Base-by-base conservation (phyloP, 2,329 filamentous ascomycete species). In the Cladorrhinum sp. region DNA sequence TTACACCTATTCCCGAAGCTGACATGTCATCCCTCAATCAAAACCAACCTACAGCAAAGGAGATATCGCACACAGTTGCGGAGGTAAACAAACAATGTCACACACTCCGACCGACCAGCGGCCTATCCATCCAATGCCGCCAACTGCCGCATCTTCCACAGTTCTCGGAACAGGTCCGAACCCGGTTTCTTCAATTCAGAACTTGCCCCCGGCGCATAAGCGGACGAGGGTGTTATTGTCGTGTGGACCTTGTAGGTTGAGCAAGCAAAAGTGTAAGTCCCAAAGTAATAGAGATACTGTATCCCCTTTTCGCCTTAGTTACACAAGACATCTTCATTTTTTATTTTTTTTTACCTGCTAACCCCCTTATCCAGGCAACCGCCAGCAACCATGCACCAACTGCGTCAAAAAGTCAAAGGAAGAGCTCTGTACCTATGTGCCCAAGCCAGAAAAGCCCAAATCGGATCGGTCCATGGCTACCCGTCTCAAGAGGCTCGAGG, bases 401-500 rank as follows among this genome's bases (percentile, higher is more conserved):
- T 85, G 82, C 66, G 65, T 76, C 38, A 82, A 80, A 64, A 83
- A 80, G 66, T 78, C 75, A 32, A 76, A 77, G 41, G 68, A 72
- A 1, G 77, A 78, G 1, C 68, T 72, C 16, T 85, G 82, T 67
- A 68, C 71, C 5, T 84, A 85, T 68, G 80, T 81, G 23, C 77
- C 80, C 16, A 76, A 75, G 63, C 76, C 77, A 2, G 72, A 73
- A 61, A 76, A 77, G 66, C 71, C 70, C 57, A 70, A 67, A 63
- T 77, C 76, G 8, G 70, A 75, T 18, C 79, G 77, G 70, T 78
- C 77, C 71, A 81, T 85, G 81, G 78, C 81, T 25, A 79, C 81
- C 9, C 74, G 82, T 57, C 73, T 85, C 52, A 79, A 77, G 68
- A 76, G 81, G 55, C 79, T 86, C 0, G 82, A 85, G 69, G 79